These are phyloP conservation scores for Penicillium simplicissimum DNA, from an alignment of 495 filamentous ascomycete species.

Conservation along the genomic window DNA sequence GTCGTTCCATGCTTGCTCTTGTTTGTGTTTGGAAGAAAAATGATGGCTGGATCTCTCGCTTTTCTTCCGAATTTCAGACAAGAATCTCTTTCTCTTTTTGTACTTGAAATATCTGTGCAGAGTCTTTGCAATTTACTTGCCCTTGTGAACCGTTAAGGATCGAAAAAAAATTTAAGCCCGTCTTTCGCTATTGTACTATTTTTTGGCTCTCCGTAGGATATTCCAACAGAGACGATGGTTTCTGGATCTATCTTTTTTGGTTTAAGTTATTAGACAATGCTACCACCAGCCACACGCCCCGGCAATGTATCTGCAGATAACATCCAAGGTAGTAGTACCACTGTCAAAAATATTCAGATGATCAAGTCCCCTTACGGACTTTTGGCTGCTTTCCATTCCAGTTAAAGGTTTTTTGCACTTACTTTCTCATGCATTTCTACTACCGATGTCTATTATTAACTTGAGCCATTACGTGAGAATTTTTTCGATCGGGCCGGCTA, in stretches of 20 bases:
- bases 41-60: neutral
- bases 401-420: neutral
- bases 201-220: neutral
- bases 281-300: too few relatives aligned
- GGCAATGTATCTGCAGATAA: neutral
- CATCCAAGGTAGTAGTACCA: neutral
- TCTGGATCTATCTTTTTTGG: too few relatives aligned
- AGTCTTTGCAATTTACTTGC: too few relatives aligned
- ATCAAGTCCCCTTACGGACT: neutral
- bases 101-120: neutral
- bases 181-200: neutral
- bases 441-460: too few relatives aligned
- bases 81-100: neutral
- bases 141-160: neutral
- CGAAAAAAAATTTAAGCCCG: neutral
- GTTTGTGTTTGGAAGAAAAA: neutral
- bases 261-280: too few relatives aligned
- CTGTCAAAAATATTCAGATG: neutral
- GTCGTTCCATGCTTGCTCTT: neutral
- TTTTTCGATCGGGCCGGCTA: too few relatives aligned
- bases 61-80: neutral
- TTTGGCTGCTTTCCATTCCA: neutral
- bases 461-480: too few relatives aligned
- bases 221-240: too few relatives aligned
- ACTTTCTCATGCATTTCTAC: too few relatives aligned